Conservation (phyloP, 805 yeast species). For the Isabelozyma rhagii region DNA sequence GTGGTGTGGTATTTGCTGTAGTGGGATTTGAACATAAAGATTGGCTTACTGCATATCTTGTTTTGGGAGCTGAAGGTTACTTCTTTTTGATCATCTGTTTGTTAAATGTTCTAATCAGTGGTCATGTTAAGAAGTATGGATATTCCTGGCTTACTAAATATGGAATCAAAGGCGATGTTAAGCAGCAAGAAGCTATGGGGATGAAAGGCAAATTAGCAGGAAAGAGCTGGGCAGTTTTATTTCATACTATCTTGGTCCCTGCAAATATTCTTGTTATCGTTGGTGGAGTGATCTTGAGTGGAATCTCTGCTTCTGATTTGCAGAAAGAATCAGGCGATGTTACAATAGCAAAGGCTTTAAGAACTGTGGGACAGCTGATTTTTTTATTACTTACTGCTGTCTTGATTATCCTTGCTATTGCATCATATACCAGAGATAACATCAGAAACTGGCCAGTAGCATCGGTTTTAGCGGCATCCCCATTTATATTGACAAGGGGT, state of each 20-base stretch:
- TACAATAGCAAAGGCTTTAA: conserved; percentile 18
- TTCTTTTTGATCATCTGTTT: conserved; percentile 28
- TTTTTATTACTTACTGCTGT: conserved; percentile 21
- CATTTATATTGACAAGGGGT: conserved; percentile 33
- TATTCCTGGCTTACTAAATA: conserved; percentile 19
- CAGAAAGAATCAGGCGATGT: conserved; percentile 6
- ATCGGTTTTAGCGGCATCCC: conserved; percentile 20
- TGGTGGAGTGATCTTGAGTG: conserved; percentile 30
- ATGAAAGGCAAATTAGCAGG: background rate
- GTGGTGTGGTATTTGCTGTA: conserved; percentile 32
- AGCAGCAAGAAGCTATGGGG: background rate
- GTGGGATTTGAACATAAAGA: conserved; percentile 23
- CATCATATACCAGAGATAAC: conserved; percentile 15
- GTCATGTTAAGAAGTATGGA: conserved; percentile 21
- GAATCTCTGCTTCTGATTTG: conserved; percentile 12
- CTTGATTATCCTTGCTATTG: conserved; percentile 16
- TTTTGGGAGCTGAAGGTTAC: conserved; percentile 39
- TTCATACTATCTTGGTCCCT: conserved; percentile 26
- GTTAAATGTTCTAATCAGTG: conserved; percentile 23
- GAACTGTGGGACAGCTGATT: conserved; percentile 30
- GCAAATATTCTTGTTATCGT: conserved; percentile 30
- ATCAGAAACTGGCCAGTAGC: conserved; percentile 15
- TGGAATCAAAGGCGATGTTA: background rate
- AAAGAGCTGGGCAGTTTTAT: conserved; percentile 5
- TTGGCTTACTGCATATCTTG: conserved; percentile 37